These are phyloP conservation scores for Termitomyces eurrhizus DNA, from an alignment of 768 basidiomycete species.

Conservation along the genomic window DNA sequence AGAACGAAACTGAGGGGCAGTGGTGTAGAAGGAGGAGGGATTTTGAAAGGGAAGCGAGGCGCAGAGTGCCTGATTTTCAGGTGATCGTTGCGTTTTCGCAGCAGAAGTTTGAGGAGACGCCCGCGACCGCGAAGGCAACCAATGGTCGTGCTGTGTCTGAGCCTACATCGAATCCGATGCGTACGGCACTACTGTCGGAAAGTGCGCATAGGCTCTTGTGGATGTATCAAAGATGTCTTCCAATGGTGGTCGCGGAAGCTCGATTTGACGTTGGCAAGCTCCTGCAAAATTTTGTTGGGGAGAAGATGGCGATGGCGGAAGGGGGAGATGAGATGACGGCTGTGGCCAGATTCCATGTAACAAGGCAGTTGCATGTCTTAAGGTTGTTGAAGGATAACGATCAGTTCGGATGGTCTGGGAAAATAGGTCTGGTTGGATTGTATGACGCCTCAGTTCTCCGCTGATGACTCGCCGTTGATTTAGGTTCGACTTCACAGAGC, in stretches of 20 bases:
- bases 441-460: not conserved
- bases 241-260: conserved; percentile 69
- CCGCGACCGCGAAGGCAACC: not conserved
- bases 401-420: conserved; percentile 76
- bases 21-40: too few species aligned
- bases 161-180: conserved; percentile 28
- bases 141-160: not conserved
- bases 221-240: conserved; percentile 80
- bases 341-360: conserved; percentile 19
- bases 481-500: too few species aligned
- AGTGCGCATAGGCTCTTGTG: conserved; percentile 76
- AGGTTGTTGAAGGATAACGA: too few species aligned
- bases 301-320: conserved; percentile 13
- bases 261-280: conserved; percentile 87
- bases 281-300: conserved; percentile 40
- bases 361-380: too few species aligned
- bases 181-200: conserved; percentile 68
- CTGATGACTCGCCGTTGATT: not conserved
- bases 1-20: too few species aligned
- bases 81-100: conserved; percentile 33
- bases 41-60: too few species aligned
- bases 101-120: conserved; percentile 29
- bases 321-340: conserved; percentile 22
- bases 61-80: too few species aligned
- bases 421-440: conserved; percentile 50